Evolutionary conservation across 495 filamentous ascomycete species (phyloP), one percentile per base, ranked within the genome.

Genomic region (Penicillium salamii): DNA sequence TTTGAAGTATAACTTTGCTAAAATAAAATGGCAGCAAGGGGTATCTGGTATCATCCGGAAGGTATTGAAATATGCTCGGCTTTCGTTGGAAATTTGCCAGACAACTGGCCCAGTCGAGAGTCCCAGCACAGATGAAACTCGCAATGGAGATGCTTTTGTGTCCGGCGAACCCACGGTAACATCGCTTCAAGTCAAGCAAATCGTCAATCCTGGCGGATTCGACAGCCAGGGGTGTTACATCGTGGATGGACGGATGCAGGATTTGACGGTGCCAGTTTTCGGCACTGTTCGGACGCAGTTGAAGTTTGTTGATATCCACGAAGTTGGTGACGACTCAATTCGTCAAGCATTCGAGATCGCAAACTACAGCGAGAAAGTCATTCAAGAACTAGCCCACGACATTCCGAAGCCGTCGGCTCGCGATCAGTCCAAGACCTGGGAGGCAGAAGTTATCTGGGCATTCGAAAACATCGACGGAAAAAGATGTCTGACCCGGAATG

Each of bases 11-110:
- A n/a, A n/a, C n/a, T n/a, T n/a, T n/a, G n/a, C n/a, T n/a, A n/a
- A n/a, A n/a, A n/a, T n/a, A 1, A 2, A 12, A 15, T 15, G 39
- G 34, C 28, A 62, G 59, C 59, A 62, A 59, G 52, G 52, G 5
- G 58, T 59, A 7, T 55, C 55, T 15, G 56, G 52, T 49, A 17
- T 59, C 2, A 46, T 58, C 24, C 45, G 59, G 9, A 49, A 53
- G n/a, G 52, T 24, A 1, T 36, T 59, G 7, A 31, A 35, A 15
- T 50, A 53, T 26, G 59, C 52, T 11, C 46, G 19, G 21, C 46
- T 62, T n/a, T 46, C 52, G 0, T 32, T 59, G 28, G 18, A 55
- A 15, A 53, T 59, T 8, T 26, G 38, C 7, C 59, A 62, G 47
- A 31, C 52, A 3, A 36, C 46, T 12, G 14, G 40, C 7, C 3